Evolutionary conservation across 495 filamentous ascomycete species (phyloP).

Genomic region (Annulohypoxylon bovei): DNA sequence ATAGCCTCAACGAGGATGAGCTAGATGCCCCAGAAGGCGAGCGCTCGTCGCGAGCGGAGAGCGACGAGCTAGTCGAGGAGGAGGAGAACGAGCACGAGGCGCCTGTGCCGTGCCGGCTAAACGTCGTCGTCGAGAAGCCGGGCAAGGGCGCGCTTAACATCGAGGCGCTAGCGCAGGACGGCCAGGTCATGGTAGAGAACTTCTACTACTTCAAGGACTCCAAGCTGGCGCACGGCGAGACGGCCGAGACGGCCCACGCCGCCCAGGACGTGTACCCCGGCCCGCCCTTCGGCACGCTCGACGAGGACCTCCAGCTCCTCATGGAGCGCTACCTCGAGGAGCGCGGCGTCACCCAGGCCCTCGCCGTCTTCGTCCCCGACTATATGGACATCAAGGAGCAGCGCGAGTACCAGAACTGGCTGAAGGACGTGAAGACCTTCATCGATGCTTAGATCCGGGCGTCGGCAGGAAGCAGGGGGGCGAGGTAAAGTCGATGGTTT

Average conservation of each 20-base stretch:
- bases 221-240: slow-evolving; percentile 68
- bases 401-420: slow-evolving; percentile 93
- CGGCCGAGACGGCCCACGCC: slow-evolving; percentile 57
- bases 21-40: slow-evolving; percentile 54
- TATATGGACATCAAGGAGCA: slow-evolving; percentile 99
- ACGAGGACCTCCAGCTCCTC: slow-evolving; percentile 92
- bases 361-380: slow-evolving; percentile 92
- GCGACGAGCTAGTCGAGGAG: slow-evolving; percentile 56
- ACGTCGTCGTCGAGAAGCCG: slow-evolving; percentile 86
- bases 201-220: slow-evolving; percentile 84
- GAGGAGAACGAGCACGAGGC: slow-evolving; percentile 60
- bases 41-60: slow-evolving; percentile 54
- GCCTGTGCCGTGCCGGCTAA: slow-evolving; percentile 82
- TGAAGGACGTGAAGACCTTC: slow-evolving; percentile 84
- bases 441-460: slow-evolving; percentile 66
- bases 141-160: slow-evolving; percentile 81
- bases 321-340: slow-evolving; percentile 95
- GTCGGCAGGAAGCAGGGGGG: neutral
- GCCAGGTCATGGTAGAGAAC: slow-evolving; percentile 88
- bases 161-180: slow-evolving; percentile 87
- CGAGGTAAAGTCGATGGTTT: neutral
- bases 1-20: slow-evolving; percentile 43
- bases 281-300: slow-evolving; percentile 91
- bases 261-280: slow-evolving; percentile 85
- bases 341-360: slow-evolving; percentile 85